Base-by-base conservation (phyloP, 768 basidiomycete species). In the Heimioporus sp. region DNA sequence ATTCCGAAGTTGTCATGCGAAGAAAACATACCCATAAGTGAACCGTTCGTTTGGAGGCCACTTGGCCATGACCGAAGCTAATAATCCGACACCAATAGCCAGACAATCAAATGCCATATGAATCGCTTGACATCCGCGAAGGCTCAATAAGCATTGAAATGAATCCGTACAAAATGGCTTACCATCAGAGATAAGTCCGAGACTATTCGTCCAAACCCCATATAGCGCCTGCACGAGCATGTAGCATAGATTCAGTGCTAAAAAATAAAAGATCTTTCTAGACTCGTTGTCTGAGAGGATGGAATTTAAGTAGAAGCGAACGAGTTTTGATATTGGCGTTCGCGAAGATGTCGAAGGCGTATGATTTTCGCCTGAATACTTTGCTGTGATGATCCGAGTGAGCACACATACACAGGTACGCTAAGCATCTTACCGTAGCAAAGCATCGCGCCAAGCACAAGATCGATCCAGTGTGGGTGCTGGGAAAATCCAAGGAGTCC, bases 41-140 rank as follows among this genome's bases (percentile, higher is more conserved):
- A 92, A 99, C 34, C 84, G 78, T 60, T 90, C 88, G 72, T 98
- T 93, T 0, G 93, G 90, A 36, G 92, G 87, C 97, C 97, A 98
- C 11, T 89, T 95, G 2, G 96, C 93, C 89, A 98, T 98, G 6
- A 99, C 90, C 10, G 92, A 95, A 6, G 97, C 97, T 51, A 97
- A 84, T 3, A 99, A 79, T 2, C 97, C 97, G 47, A 99, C 91
- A 0, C 85, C 93, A 46, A 99, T 92, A 1, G 96, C 96, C 81
- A 98, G 85, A 65, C 97, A 98, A 72, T 99, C 97, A 60, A 99
- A 99, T 11, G 93, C 92, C 97, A 98, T 99, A 65, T 99, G 97
- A 35, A 99, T 98, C 19, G 97, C 96, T 98, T 58, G 21, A 46
- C n/a, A 39, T 41, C 17, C 16, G 31, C 16, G 6, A 51, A 45